A percentile compares a stretch with the other conserved stretches of the same genome.
These are phyloP conservation scores for Talaromyces albobiverticillius DNA, from an alignment of 2,329 filamentous ascomycete genomes.

Conservation along the genomic window DNA sequence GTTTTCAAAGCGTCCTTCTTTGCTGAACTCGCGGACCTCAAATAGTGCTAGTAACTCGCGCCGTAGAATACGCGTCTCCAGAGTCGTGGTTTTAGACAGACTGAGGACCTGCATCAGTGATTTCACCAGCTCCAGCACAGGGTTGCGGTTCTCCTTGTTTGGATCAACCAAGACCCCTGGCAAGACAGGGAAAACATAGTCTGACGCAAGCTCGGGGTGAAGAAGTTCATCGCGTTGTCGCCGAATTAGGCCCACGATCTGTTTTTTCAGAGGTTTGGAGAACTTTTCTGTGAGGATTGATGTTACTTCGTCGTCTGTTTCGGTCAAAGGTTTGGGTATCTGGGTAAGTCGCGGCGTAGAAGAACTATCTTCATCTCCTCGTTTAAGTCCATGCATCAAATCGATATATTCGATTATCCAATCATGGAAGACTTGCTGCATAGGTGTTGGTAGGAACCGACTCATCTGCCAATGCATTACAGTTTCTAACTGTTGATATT, in stretches of 20 bases:
- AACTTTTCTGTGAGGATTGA: slow-evolving; percentile 77
- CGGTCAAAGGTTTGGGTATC: slow-evolving; percentile 56
- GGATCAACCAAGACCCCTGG: slow-evolving; percentile 49
- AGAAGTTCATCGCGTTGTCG: slow-evolving; percentile 85
- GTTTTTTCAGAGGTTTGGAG: slow-evolving; percentile 85
- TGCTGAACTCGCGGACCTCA: slow-evolving; percentile 89
- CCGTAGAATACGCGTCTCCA: slow-evolving; percentile 82
- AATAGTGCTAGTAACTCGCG: slow-evolving; percentile 88
- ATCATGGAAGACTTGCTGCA: slow-evolving; percentile 83
- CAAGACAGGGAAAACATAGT: slow-evolving; percentile 81
- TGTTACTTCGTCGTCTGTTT: slow-evolving; percentile 58
- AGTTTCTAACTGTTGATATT: slow-evolving; percentile 78
- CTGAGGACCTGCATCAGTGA: slow-evolving; percentile 87
- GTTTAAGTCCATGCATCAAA: slow-evolving; percentile 85
- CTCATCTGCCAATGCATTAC: slow-evolving; percentile 99
- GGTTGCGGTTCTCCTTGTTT: slow-evolving; percentile 63
- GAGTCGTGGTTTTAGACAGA: slow-evolving; percentile 83
- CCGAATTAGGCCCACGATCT: slow-evolving; percentile 75
- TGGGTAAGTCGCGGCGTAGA: slow-evolving; percentile 60
- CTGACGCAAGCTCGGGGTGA: slow-evolving; percentile 79
- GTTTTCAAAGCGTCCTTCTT: slow-evolving; percentile 83
- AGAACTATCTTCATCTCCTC: slow-evolving; percentile 56
- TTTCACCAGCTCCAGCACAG: slow-evolving; percentile 88
- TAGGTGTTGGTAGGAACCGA: slow-evolving; percentile 74
- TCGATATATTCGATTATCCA: slow-evolving; percentile 95